Percentiles rank a stretch among this genome's conserved stretches.
phyloP scores from a whole-genome alignment of 805 yeast species.

The Ogataea angusta region DNA sequence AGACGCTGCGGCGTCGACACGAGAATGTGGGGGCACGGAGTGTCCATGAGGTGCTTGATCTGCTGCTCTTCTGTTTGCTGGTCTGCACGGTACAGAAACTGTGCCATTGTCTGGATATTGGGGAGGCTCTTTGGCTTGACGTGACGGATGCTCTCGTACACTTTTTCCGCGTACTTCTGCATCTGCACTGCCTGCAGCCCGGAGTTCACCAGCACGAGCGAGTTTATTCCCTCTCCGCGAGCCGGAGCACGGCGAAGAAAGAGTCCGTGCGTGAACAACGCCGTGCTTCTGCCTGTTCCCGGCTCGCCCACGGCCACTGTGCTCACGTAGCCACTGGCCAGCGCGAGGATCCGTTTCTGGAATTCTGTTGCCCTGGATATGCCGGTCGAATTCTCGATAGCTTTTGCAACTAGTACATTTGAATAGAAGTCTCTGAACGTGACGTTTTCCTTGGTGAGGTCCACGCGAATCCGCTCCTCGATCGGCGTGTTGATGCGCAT shows the following conservation, averaged over 20 bases:
- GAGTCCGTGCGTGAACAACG: slow-evolving; percentile 28
- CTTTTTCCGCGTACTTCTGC: slow-evolving; percentile 12
- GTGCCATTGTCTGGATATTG: slow-evolving; percentile 21
- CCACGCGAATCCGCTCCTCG: slow-evolving; percentile 23
- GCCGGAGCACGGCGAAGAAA: slow-evolving; percentile 20
- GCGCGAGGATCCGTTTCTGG: slow-evolving; percentile 29
- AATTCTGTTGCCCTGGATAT: slow-evolving; percentile 26
- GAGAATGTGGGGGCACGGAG: slow-evolving; percentile 30
- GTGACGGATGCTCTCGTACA: slow-evolving; percentile 9
- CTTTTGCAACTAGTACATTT: slow-evolving; percentile 13
- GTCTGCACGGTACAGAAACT: slow-evolving; percentile 30
- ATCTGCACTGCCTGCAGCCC: slow-evolving; percentile 27
- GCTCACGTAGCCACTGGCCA: slow-evolving; percentile 27
- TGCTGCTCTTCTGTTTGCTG: slow-evolving; percentile 25
- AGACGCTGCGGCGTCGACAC: slow-evolving; percentile 36
- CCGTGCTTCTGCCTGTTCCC: slow-evolving; percentile 32
- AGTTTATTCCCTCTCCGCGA: slow-evolving; percentile 28
- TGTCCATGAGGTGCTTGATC: slow-evolving; percentile 20
- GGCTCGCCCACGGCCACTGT: slow-evolving; percentile 31
- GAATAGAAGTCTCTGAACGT: slow-evolving; percentile 21
- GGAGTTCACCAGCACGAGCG: slow-evolving; percentile 31
- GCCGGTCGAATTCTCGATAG: slow-evolving; percentile 17
- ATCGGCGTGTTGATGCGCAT: slow-evolving; percentile 16
- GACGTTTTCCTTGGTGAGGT: slow-evolving; percentile 14
- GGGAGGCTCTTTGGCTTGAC: not conserved